phyloP scores from a whole-genome alignment of 129 eudicot genomes.

The Smallanthus sonchifolius region DNA sequence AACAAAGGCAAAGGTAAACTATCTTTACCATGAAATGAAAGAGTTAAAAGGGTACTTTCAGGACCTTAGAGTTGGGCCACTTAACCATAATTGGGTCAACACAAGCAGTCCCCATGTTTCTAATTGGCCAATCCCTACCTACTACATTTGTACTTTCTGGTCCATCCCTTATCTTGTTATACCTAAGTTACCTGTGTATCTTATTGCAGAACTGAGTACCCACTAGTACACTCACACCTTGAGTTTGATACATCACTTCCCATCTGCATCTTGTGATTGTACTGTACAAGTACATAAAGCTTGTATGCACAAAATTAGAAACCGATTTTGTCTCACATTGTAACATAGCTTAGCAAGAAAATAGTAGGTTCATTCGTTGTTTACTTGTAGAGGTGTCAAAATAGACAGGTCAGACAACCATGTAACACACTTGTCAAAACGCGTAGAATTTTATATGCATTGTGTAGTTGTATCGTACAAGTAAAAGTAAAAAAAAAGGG shows the following conservation, averaged over 20 bases:
- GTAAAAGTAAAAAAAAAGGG: neutral
- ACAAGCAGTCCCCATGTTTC: slow-evolving; percentile 21
- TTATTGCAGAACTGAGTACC: slow-evolving; percentile 19
- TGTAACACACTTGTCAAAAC: neutral
- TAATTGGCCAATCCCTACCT: slow-evolving; percentile 14
- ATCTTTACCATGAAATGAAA: neutral
- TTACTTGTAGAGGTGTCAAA: neutral
- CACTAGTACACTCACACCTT: slow-evolving; percentile 15
- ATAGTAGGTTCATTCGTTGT: neutral
- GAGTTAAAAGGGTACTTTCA: neutral
- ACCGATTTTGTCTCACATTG: neutral
- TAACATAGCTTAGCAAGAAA: neutral
- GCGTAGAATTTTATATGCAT: neutral
- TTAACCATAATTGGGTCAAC: neutral
- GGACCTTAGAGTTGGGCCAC: neutral
- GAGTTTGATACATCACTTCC: slow-evolving; percentile 26
- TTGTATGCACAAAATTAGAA: neutral
- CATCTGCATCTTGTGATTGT: slow-evolving; percentile 12
- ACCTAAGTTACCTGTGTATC: slow-evolving; percentile 17
- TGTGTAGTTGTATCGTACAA: neutral
- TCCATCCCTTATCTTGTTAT: slow-evolving; percentile 29
- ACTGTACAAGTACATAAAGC: slow-evolving; percentile 15
- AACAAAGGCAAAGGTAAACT: slow-evolving; percentile 7
- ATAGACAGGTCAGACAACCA: neutral
- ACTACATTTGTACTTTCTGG: slow-evolving; percentile 23